Evolutionary conservation across 352 stramenopile species (phyloP).

Genomic region (Globisporangium barbulae): DNA sequence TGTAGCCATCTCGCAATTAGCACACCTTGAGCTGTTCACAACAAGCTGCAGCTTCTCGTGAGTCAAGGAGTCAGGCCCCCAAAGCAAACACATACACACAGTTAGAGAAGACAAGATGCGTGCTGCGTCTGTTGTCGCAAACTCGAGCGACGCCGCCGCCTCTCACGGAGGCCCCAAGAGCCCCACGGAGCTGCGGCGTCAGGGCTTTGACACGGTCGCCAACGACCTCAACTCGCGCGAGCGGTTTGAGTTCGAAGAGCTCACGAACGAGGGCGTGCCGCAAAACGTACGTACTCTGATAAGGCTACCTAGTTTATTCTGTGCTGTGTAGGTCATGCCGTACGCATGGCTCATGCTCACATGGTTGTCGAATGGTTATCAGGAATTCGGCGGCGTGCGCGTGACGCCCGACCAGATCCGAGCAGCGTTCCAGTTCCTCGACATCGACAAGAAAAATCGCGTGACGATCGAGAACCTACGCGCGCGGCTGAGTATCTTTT

Average conservation of each 20-base stretch:
- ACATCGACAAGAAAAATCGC: conserved; percentile 73
- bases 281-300: conserved; percentile 4
- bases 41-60: no score
- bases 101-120: neutral
- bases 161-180: neutral
- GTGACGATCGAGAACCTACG: conserved; percentile 82
- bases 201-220: conserved; percentile 12
- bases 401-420: conserved; percentile 84
- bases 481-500: conserved; percentile 82
- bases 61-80: no score
- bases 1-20: neutral
- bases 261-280: conserved; percentile 5
- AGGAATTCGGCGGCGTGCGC: conserved; percentile 80
- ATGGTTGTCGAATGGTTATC: neutral
- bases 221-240: conserved; percentile 12
- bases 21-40: no score
- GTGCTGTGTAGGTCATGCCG: neutral
- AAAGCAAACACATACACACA: neutral
- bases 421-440: conserved; percentile 88
- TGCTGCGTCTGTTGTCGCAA: neutral
- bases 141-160: neutral
- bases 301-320: neutral
- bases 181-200: conserved; percentile 4
- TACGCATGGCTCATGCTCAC: neutral
- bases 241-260: conserved; percentile 5